Base-by-base conservation (phyloP, 139 green algal species). In the Dunaliella primolecta region DNA sequence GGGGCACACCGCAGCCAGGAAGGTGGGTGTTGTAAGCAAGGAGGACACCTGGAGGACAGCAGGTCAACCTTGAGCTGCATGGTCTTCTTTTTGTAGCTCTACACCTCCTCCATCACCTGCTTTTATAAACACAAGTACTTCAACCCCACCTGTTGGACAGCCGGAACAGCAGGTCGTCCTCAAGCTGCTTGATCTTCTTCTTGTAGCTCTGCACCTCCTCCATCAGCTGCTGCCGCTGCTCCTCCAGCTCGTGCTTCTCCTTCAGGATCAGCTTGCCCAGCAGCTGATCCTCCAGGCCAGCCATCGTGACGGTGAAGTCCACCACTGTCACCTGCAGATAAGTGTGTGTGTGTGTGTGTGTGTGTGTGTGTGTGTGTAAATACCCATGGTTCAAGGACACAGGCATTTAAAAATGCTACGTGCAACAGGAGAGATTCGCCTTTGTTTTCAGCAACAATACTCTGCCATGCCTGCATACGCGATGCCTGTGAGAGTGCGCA, bases 171-270 rank as follows among this genome's bases (percentile, higher is more conserved):
- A 99, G 90, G 85, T 98, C 95, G 78, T 97, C 93, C 92, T 99
- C 96, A 81, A 98, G 93, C 92, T 98, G 94, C 88, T 94, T 95
- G 85, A 99, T 98, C 88, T 96, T 97, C 85, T 94, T 94, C 90
- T 96, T 96, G 90, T 98, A 98, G 85, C 74, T 92, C 89, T 96
- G 92, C 84, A 98, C 96, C 88, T 98, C 96, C 81, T 96, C 95
- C 83, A 97, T 84, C 85, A 98, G 92, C 83, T 91, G 89, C 88
- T 95, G 92, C 2, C 96, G 89, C 92, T 98, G 95, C 89, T 97
- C 94, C 92, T 99, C 95, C 86, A 99, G 92, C 89, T 98, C 96
- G 84, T 94, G 89, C 92, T 98, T 98, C 92, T 99, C 96, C 89
- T 97, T 97, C 37, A 96, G 88, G 81, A 99, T 98, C 23, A 99